Conservation (phyloP, 257 asterid genomes). For the Fraxinus quadrangulata region DNA sequence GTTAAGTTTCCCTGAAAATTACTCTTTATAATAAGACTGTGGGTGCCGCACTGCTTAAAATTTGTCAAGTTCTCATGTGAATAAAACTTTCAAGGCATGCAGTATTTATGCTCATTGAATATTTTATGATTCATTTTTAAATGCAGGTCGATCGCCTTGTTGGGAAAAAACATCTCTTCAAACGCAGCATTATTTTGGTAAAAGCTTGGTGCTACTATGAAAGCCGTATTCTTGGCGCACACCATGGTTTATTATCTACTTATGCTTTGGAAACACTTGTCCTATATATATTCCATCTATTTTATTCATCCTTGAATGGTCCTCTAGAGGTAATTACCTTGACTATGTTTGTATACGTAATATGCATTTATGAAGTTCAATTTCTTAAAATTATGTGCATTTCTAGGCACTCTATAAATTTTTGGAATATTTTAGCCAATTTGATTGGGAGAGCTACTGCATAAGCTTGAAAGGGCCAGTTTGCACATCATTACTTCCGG, state of each 20-base stretch:
- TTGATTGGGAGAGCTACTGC: constrained; percentile 82
- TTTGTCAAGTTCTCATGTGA: not conserved
- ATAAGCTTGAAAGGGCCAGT: constrained; percentile 83
- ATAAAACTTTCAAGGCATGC: constrained; percentile 8
- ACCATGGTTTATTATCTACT: constrained; percentile 73
- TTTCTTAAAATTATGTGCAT: constrained; percentile 22
- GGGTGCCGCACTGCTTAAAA: constrained; percentile 14
- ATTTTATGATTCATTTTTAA: constrained; percentile 16
- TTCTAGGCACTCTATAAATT: constrained; percentile 70
- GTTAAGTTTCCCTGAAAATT: not conserved
- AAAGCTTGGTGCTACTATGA: constrained; percentile 90
- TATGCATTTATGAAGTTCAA: constrained; percentile 18
- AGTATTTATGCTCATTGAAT: not conserved
- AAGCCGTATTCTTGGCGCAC: constrained; percentile 89
- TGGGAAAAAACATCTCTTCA: constrained; percentile 75
- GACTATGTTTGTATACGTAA: constrained; percentile 10
- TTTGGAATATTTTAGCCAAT: constrained; percentile 74
- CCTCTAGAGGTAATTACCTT: constrained; percentile 60
- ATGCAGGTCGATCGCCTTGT: constrained; percentile 76
- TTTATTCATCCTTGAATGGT: constrained; percentile 44
- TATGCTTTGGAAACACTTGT: constrained; percentile 56
- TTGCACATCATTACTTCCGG: constrained; percentile 55
- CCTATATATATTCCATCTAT: constrained; percentile 45
- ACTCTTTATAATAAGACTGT: constrained; percentile 15
- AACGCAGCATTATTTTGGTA: constrained; percentile 73